A percentile compares a stretch with the other conserved stretches of the same genome.
phyloP scores from a whole-genome alignment of 352 stramenopile species.

The Globisporangium alternatum region DNA sequence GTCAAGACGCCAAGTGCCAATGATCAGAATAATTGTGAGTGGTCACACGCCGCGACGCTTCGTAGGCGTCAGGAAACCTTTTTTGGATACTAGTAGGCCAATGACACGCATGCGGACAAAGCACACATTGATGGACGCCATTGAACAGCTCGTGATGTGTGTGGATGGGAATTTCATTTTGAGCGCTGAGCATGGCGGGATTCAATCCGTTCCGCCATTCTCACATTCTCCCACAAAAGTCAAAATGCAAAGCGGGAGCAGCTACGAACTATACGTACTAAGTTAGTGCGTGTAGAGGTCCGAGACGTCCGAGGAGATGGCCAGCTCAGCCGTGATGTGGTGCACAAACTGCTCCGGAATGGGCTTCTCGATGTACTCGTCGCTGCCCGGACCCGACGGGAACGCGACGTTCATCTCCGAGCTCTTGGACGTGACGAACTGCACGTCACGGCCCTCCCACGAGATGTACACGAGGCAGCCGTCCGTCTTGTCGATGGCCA shows the following conservation, averaged over 20 bases:
- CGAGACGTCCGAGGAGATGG: conserved; percentile 91
- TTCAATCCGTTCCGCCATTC: neutral
- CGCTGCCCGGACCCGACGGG: conserved; percentile 68
- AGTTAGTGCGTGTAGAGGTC: conserved; percentile 91
- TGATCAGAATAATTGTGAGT: neutral
- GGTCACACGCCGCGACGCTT: neutral
- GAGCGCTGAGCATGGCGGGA: neutral
- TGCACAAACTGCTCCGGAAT: conserved; percentile 98
- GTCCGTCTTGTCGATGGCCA: conserved; percentile 99
- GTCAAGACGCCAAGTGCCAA: too few relatives aligned
- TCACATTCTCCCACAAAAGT: neutral
- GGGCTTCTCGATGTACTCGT: conserved; percentile 94
- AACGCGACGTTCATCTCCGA: conserved; percentile 97
- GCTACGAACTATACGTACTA: neutral
- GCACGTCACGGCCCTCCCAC: conserved; percentile 84
- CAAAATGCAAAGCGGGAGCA: neutral
- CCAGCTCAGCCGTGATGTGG: conserved; percentile 84
- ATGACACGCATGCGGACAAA: neutral
- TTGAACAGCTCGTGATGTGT: too few relatives aligned
- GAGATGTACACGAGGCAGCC: conserved; percentile 95
- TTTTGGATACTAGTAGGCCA: neutral
- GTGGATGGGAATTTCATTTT: neutral
- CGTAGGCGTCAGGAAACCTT: neutral
- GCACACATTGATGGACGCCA: neutral
- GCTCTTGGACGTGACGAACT: conserved; percentile 96